Percentiles rank a stretch among this genome's conserved stretches.
These are phyloP conservation scores for Aegle marmelos DNA, from an alignment of 345 rosid genomes.

Conservation along the genomic window DNA sequence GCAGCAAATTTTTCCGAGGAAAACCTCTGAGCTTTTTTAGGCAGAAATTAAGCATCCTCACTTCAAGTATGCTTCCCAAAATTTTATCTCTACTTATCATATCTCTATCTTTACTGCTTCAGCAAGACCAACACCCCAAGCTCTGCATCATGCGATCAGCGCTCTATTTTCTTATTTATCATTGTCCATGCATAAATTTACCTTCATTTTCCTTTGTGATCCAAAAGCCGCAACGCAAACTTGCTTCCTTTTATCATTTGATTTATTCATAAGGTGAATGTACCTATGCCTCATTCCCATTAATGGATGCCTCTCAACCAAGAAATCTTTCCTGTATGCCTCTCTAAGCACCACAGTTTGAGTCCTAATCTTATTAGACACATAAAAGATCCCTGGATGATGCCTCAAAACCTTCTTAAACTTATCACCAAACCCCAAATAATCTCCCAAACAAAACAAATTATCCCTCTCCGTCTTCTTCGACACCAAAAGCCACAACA, in stretches of 20 bases:
- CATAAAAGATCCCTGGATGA: constrained; percentile 83
- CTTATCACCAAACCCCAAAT: constrained; percentile 59
- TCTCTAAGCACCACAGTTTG: constrained; percentile 82
- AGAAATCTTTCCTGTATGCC: constrained; percentile 63
- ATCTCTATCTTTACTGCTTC: background rate
- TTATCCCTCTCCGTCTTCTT: constrained; percentile 80
- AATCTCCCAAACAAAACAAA: constrained; percentile 58
- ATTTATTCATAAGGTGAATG: constrained; percentile 63
- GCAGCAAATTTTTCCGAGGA: background rate
- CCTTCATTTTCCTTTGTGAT: constrained; percentile 5
- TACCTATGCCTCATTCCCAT: constrained; percentile 84
- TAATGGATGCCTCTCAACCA: constrained; percentile 65
- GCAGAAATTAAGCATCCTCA: background rate
- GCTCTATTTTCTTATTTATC: background rate
- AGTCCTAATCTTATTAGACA: constrained; percentile 75
- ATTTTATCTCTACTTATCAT: background rate
- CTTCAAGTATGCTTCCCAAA: background rate
- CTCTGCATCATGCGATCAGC: background rate
- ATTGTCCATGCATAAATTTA: background rate
- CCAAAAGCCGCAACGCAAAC: background rate
- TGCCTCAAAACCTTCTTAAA: constrained; percentile 64
- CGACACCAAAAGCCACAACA: constrained; percentile 54
- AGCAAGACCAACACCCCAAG: background rate
- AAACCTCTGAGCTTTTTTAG: background rate
- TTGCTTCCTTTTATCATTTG: constrained; percentile 11